Evolutionary conservation across 768 basidiomycete species (phyloP).

Genomic region (Suillus plorans): DNA sequence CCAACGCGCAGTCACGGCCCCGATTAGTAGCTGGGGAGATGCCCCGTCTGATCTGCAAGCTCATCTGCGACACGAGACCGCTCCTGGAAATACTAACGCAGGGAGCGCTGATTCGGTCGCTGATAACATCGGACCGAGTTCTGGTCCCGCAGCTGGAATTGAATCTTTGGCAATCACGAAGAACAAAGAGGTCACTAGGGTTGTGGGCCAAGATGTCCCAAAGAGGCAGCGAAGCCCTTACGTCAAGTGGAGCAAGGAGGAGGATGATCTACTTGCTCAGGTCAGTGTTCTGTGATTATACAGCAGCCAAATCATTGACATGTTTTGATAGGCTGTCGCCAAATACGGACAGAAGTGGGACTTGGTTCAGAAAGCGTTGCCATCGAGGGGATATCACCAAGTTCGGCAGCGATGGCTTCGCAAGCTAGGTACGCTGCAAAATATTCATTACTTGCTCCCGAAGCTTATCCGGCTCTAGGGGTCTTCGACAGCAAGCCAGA

Average conservation of each 20-base stretch:
- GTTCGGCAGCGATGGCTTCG: conserved; percentile 44
- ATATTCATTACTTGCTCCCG: background rate
- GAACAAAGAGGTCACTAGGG: conserved; percentile 24
- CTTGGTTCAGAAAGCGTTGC: conserved; percentile 40
- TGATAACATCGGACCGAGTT: conserved; percentile 6
- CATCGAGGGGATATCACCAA: conserved; percentile 42
- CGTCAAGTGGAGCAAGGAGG: conserved; percentile 43
- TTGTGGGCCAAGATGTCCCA: conserved; percentile 32
- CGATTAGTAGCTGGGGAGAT: conserved; percentile 10
- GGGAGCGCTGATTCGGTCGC: background rate
- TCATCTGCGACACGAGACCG: conserved; percentile 11
- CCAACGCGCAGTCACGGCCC: background rate
- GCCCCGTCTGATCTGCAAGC: background rate
- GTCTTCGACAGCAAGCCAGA: conserved; percentile 39
- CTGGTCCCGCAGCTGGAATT: background rate
- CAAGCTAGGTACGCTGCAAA: conserved; percentile 32
- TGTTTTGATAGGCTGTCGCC: conserved; percentile 32
- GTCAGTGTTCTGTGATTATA: conserved; percentile 18
- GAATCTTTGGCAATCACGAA: conserved; percentile 7
- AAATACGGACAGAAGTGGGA: conserved; percentile 42
- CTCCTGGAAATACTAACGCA: conserved; percentile 1
- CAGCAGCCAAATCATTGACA: background rate
- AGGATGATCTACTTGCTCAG: conserved; percentile 40
- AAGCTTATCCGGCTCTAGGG: conserved; percentile 15
- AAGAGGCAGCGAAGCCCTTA: conserved; percentile 40